Conservation (phyloP, 345 rosid genomes). For the Isatis tinctoria region DNA sequence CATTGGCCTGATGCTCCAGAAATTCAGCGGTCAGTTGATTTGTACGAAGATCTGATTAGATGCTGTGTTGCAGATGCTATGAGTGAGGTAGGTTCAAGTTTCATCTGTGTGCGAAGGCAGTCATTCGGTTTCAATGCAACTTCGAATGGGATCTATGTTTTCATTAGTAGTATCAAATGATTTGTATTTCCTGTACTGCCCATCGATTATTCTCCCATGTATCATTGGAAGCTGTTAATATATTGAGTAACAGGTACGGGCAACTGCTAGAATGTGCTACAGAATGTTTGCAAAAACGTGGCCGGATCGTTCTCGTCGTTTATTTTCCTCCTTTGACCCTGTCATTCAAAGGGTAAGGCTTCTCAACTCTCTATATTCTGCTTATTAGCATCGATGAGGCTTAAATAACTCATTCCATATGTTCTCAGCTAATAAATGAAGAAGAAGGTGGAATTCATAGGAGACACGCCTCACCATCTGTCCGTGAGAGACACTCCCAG, state of each 20-base stretch:
- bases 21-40: constrained; percentile 85
- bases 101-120: constrained; percentile 12
- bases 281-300: constrained; percentile 96
- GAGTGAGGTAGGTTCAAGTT: constrained; percentile 73
- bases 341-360: constrained; percentile 88
- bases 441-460: constrained; percentile 96
- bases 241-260: constrained; percentile 64
- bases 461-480: constrained; percentile 93
- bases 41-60: constrained; percentile 81
- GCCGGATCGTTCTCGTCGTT: constrained; percentile 97
- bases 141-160: constrained; percentile 1
- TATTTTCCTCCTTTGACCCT: constrained; percentile 90
- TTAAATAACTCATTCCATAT: constrained; percentile 8
- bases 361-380: constrained; percentile 14
- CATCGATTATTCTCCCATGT: constrained; percentile 4
- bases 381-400: constrained; percentile 13
- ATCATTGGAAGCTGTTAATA: constrained; percentile 2
- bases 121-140: constrained; percentile 4
- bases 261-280: constrained; percentile 98
- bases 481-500: constrained; percentile 80
- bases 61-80: constrained; percentile 98
- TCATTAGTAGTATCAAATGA: constrained; percentile 11
- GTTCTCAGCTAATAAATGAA: constrained; percentile 73
- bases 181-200: background rate
- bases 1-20: constrained; percentile 99